phyloP scores from a whole-genome alignment of 352 stramenopile species.

The Phytophthora gonapodyides region DNA sequence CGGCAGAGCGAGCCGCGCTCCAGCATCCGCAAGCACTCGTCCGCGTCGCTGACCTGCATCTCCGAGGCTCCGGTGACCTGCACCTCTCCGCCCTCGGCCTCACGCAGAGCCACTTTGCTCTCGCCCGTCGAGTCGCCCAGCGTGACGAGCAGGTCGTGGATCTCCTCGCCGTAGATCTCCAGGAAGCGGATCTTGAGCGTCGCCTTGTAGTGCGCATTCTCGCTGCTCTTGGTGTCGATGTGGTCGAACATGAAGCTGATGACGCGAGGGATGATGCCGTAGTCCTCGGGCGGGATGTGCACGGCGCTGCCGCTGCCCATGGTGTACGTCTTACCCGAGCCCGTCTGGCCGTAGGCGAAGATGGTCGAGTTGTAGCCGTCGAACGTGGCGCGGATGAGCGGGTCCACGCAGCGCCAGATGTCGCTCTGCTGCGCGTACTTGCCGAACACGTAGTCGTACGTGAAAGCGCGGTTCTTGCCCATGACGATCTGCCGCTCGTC shows the following conservation, averaged over 20 bases:
- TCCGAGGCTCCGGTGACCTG: constrained; percentile 83
- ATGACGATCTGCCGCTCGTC: constrained; percentile 86
- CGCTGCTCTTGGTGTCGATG: constrained; percentile 60
- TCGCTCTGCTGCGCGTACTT: constrained; percentile 86
- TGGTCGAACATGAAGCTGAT: constrained; percentile 87
- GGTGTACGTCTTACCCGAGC: constrained; percentile 88
- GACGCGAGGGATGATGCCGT: constrained; percentile 88
- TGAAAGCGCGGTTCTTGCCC: constrained; percentile 89
- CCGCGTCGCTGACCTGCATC: constrained; percentile 62
- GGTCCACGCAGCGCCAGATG: constrained; percentile 85
- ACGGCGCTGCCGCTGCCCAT: constrained; percentile 89
- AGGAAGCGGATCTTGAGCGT: constrained; percentile 88
- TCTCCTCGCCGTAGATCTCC: constrained; percentile 93
- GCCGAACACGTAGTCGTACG: constrained; percentile 91
- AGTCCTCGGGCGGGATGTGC: constrained; percentile 79
- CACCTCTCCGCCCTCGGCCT: constrained; percentile 81
- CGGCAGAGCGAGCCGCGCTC: constrained; percentile 85
- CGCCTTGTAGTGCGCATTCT: constrained; percentile 64
- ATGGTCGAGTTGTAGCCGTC: constrained; percentile 92
- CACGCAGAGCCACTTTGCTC: constrained; percentile 85
- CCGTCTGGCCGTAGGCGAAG: constrained; percentile 90
- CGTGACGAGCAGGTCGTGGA: constrained; percentile 88
- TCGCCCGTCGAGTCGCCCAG: constrained; percentile 56
- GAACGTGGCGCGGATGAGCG: constrained; percentile 80
- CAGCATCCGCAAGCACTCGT: constrained; percentile 83